phyloP scores from a whole-genome alignment of 2,329 filamentous ascomycete genomes.

The Epichloe hybrida region DNA sequence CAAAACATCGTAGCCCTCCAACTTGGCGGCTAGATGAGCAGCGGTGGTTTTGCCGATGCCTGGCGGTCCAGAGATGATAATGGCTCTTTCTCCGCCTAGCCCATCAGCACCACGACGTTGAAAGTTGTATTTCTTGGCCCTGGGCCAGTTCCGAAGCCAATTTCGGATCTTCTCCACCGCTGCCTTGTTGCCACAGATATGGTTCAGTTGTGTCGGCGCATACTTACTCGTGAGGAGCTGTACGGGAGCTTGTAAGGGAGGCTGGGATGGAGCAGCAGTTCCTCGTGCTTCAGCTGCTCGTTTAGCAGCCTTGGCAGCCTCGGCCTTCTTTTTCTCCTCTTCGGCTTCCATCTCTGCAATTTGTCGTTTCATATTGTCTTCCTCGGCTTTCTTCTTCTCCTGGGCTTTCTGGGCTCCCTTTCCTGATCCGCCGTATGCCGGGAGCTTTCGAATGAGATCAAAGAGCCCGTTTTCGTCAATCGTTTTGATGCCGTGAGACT shows the following conservation, averaged over 20 bases:
- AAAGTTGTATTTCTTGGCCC: constrained; percentile 67
- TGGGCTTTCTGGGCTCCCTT: constrained; percentile 77
- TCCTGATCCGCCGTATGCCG: constrained; percentile 74
- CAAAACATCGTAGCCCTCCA: constrained; percentile 86
- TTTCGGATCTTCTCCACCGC: constrained; percentile 78
- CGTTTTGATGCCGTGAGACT: constrained; percentile 66
- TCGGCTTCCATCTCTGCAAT: constrained; percentile 77
- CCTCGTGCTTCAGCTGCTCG: constrained; percentile 21
- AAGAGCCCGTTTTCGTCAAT: constrained; percentile 92
- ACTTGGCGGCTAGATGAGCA: constrained; percentile 81
- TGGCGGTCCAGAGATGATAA: constrained; percentile 89
- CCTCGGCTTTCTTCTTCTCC: constrained; percentile 73
- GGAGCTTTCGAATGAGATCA: constrained; percentile 65
- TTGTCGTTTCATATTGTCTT: constrained; percentile 66
- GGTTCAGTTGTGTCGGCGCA: constrained; percentile 67
- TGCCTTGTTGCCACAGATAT: constrained; percentile 91
- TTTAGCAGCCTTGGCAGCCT: constrained; percentile 37
- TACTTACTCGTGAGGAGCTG: constrained; percentile 93
- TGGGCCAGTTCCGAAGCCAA: constrained; percentile 76
- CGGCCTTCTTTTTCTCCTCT: constrained; percentile 48
- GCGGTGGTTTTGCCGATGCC: constrained; percentile 97
- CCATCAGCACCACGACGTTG: constrained; percentile 74
- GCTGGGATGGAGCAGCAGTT: constrained; percentile 20
- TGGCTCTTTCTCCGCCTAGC: constrained; percentile 68
- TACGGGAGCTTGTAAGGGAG: constrained; percentile 33